These are phyloP conservation scores for Ceratopteris richardii DNA, from an alignment of 75 land plant genomes.

Conservation along the genomic window DNA sequence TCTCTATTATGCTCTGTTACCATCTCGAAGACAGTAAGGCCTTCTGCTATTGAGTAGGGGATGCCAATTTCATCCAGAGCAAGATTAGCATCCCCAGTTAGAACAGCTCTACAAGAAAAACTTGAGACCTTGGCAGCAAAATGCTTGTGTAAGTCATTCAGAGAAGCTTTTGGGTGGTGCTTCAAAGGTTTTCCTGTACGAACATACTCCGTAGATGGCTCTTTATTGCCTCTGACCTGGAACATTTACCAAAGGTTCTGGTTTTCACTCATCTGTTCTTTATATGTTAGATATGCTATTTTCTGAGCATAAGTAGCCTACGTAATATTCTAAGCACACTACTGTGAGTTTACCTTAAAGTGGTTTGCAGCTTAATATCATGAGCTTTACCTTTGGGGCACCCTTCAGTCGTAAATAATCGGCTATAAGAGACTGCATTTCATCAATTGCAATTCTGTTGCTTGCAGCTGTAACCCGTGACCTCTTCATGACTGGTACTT, in stretches of 20 bases:
- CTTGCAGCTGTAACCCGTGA: constrained; percentile 48
- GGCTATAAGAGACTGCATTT: constrained; percentile 48
- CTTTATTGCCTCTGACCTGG: constrained; percentile 26
- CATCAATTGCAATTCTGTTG: constrained; percentile 46
- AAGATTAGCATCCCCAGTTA: constrained; percentile 76
- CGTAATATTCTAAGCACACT: too few relatives aligned
- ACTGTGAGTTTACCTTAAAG: too few relatives aligned
- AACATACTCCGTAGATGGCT: constrained; percentile 22
- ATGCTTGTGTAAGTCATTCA: constrained; percentile 53
- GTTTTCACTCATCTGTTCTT: too few relatives aligned
- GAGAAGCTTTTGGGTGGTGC: constrained; percentile 32
- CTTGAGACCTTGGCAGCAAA: constrained; percentile 73
- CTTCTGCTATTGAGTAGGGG: constrained; percentile 64
- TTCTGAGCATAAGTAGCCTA: too few relatives aligned
- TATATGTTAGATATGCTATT: too few relatives aligned
- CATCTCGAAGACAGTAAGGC: constrained; percentile 64
- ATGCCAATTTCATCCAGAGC: constrained; percentile 65
- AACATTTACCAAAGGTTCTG: too few relatives aligned
- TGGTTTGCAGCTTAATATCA: too few relatives aligned
- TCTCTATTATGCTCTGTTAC: constrained; percentile 48
- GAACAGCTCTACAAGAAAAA: constrained; percentile 66
- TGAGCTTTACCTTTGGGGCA: constrained; percentile 48
- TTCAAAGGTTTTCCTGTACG: constrained; percentile 22
- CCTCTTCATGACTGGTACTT: constrained; percentile 38
- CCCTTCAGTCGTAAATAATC: constrained; percentile 67